Evolutionary conservation across 768 basidiomycete species (phyloP).

Genomic region (Amanita pseudoporphyria): DNA sequence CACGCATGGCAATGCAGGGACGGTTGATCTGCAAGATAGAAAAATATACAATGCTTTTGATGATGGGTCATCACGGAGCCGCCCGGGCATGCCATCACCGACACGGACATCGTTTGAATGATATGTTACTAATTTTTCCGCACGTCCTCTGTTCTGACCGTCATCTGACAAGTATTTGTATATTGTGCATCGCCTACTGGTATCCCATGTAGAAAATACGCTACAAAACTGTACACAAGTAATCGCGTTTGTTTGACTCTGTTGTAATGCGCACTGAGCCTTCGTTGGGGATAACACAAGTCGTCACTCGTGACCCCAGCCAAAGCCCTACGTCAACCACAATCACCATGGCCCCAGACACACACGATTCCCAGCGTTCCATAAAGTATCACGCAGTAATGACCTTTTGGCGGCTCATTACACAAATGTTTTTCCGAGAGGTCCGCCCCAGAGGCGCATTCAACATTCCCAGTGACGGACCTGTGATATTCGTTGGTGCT

Average conservation of each 20-base stretch:
- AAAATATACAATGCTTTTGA: slow-evolving; percentile 31
- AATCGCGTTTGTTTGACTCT: slow-evolving; percentile 10
- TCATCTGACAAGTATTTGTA: slow-evolving; percentile 12
- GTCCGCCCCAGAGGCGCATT: slow-evolving; percentile 90
- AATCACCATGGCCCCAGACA: slow-evolving; percentile 14
- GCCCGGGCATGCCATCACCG: slow-evolving; percentile 16
- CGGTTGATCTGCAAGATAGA: too few relatives aligned
- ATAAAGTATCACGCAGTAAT: slow-evolving; percentile 64
- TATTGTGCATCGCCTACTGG: slow-evolving; percentile 3
- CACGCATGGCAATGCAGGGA: not conserved
- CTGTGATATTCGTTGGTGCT: slow-evolving; percentile 88
- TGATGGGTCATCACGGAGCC: slow-evolving; percentile 28
- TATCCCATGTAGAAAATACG: not conserved
- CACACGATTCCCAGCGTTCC: slow-evolving; percentile 14
- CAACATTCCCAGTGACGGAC: slow-evolving; percentile 85
- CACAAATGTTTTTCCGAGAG: slow-evolving; percentile 95
- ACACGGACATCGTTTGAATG: slow-evolving; percentile 23
- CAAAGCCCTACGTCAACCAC: not conserved
- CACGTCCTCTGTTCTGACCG: not conserved
- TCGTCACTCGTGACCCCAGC: not conserved
- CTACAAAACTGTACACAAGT: slow-evolving; percentile 1
- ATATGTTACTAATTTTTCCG: slow-evolving; percentile 8
- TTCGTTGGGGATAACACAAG: not conserved
- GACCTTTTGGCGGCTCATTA: slow-evolving; percentile 77
- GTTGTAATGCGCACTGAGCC: slow-evolving; percentile 8